These are phyloP conservation scores for Schwanniomyces occidentalis DNA, from an alignment of 805 yeast species.

Conservation along the genomic window DNA sequence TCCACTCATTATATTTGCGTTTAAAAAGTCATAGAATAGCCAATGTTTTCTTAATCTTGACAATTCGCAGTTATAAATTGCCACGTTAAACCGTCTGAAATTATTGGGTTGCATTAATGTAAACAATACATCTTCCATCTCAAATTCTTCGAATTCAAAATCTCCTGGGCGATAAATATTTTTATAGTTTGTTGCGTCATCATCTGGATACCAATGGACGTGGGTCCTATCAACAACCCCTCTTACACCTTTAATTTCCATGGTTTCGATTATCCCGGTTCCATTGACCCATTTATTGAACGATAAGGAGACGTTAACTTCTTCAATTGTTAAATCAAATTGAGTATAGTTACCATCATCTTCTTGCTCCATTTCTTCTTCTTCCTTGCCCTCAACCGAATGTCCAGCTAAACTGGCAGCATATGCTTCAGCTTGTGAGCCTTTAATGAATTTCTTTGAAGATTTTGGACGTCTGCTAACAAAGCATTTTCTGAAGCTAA, in stretches of 20 bases:
- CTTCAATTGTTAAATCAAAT: constrained; percentile 87
- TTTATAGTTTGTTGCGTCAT: constrained; percentile 79
- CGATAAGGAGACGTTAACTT: constrained; percentile 76
- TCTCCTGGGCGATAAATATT: constrained; percentile 81
- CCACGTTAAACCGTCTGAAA: constrained; percentile 81
- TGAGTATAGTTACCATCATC: constrained; percentile 97
- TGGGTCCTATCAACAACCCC: constrained; percentile 93
- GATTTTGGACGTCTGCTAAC: constrained; percentile 80
- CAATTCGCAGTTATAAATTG: constrained; percentile 83
- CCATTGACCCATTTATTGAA: constrained; percentile 89
- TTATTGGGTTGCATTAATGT: constrained; percentile 79
- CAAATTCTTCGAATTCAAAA: constrained; percentile 83
- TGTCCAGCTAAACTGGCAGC: constrained; percentile 44
- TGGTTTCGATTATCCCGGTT: constrained; percentile 73
- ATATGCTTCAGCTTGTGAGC: constrained; percentile 71
- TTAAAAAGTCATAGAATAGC: constrained; percentile 84
- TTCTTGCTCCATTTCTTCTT: constrained; percentile 39
- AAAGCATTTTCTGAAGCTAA: constrained; percentile 79
- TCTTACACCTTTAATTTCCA: constrained; percentile 79
- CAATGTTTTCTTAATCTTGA: constrained; percentile 86
- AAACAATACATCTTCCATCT: constrained; percentile 81
- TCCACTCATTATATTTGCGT: constrained; percentile 84
- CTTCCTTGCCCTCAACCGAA: constrained; percentile 11
- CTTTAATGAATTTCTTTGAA: constrained; percentile 57
- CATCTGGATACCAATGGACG: constrained; percentile 78